These are phyloP conservation scores for Kwoniella europaea DNA, from an alignment of 768 basidiomycete species.

Conservation along the genomic window DNA sequence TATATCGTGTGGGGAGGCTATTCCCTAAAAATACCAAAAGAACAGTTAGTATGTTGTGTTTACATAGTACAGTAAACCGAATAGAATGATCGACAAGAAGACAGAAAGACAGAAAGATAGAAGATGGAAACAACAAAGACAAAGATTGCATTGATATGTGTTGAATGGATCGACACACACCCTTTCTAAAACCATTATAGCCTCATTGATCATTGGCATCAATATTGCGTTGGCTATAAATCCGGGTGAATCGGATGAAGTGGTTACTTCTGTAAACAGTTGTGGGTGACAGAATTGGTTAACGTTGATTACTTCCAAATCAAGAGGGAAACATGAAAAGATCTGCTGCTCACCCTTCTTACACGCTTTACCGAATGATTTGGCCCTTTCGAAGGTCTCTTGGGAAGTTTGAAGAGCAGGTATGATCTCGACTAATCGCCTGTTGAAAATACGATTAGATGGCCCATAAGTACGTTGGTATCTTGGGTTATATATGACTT, in stretches of 20 bases:
- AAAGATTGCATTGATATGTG: too few relatives aligned
- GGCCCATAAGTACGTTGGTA: not conserved
- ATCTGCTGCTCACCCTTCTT: slow-evolving; percentile 72
- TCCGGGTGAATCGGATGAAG: slow-evolving; percentile 88
- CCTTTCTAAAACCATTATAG: slow-evolving; percentile 91
- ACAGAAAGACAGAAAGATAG: too few relatives aligned
- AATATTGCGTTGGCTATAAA: slow-evolving; percentile 93
- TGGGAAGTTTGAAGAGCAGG: slow-evolving; percentile 86
- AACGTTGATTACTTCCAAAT: too few relatives aligned
- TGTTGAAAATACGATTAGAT: slow-evolving; percentile 47
- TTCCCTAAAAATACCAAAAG: slow-evolving; percentile 64
- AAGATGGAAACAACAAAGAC: too few relatives aligned
- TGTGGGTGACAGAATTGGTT: not conserved
- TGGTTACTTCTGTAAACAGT: slow-evolving; percentile 74
- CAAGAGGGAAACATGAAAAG: not conserved
- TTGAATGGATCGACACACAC: slow-evolving; percentile 62
- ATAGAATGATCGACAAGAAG: too few relatives aligned
- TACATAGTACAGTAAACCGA: too few relatives aligned
- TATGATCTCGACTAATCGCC: slow-evolving; percentile 94
- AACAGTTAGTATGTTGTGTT: not conserved
- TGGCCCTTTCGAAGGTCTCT: slow-evolving; percentile 75
- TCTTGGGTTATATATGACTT: slow-evolving; percentile 38
- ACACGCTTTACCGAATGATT: slow-evolving; percentile 81
- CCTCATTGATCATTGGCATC: slow-evolving; percentile 98
- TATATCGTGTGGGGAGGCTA: slow-evolving; percentile 91